Base-by-base conservation (phyloP, 2,329 filamentous ascomycete genomes). In the Fusarium nelsonii region DNA sequence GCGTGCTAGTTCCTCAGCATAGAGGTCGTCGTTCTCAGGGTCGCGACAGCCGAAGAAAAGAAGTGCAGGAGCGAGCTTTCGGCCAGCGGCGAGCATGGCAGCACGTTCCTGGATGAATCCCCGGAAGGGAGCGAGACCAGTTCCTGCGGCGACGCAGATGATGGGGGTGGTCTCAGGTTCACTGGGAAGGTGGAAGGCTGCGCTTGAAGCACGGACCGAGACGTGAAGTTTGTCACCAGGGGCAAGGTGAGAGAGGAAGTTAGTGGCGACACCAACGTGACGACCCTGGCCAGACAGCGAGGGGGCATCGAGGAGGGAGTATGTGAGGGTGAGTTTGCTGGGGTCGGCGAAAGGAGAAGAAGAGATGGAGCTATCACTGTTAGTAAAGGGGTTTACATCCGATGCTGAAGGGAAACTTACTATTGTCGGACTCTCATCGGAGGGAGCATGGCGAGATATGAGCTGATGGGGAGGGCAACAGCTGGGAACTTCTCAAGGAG, bases 401-500 rank as follows among this genome's bases (percentile, higher is more conserved):
- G 15, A 33, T 11, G 37, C 26, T 3, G 23, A 32, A 11, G 12
- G 16, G 8, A 20, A n/a, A 65, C 78, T 70, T 70, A 81, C 77
- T 94, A 94, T 77, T 92, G 90, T n/a, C 91, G 86, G 39, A 92
- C 84, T 30, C 91, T 88, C 89, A 96, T 92, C 0, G 92, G 90
- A 3, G 91, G 91, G 1, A 94, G 85, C 84, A 93, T 90, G 34
- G 84, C 83, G 9, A 96, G 83, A 80, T 91, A 95, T 18, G 87
- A 80, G 5, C 85, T 85, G 26, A 96, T 84, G 0, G 91, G 84
- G 0, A 95, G 78, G 4, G 85, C 79, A 33, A 92, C 82, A 1
- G 82, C 78, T 0, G 86, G 83, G 74, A 89, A 90, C 12, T 84
- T 82, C 73, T 92, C 89, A 2, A 95, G 84, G 3, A 95, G 82